Evolutionary conservation across 163 green algal genomes (phyloP).

Genomic region (Scenedesmus sp.): DNA sequence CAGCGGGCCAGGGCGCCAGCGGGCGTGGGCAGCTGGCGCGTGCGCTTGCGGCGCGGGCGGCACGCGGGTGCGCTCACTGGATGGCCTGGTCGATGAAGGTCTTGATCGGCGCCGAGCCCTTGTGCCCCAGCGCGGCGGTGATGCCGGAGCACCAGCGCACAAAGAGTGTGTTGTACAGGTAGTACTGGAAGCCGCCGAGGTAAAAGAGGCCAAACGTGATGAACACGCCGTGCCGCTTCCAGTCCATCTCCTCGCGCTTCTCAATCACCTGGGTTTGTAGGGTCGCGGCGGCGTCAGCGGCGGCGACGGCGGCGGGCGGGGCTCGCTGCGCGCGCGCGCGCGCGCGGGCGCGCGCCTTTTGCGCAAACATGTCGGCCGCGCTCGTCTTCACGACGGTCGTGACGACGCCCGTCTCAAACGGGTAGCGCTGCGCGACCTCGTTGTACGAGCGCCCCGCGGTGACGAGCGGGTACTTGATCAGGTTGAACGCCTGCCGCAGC

Average conservation of each 20-base stretch:
- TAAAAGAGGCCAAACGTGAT: slow-evolving; percentile 83
- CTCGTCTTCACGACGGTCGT: slow-evolving; percentile 84
- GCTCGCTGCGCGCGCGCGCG: background rate
- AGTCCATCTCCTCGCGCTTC: slow-evolving; percentile 78
- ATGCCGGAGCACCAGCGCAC: slow-evolving; percentile 73
- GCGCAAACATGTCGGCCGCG: slow-evolving; percentile 83
- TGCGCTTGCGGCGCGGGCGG: too few relatives aligned
- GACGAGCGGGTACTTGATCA: slow-evolving; percentile 42
- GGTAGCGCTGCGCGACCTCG: slow-evolving; percentile 34
- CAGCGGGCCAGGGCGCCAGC: too few relatives aligned
- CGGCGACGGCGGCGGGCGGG: background rate
- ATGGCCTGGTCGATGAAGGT: slow-evolving; percentile 86
- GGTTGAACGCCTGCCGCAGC: slow-evolving; percentile 14
- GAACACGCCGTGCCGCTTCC: slow-evolving; percentile 77
- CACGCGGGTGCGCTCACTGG: slow-evolving; percentile 76
- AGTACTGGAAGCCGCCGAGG: slow-evolving; percentile 80
- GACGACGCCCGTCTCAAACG: slow-evolving; percentile 68
- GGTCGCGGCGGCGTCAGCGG: too few relatives aligned
- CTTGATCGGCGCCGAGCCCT: slow-evolving; percentile 76
- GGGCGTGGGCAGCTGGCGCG: too few relatives aligned
- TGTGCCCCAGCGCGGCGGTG: slow-evolving; percentile 70
- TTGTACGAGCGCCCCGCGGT: slow-evolving; percentile 44
- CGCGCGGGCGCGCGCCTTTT: slow-evolving; percentile 63
- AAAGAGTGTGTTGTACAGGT: slow-evolving; percentile 87
- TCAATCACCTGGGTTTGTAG: slow-evolving; percentile 77